phyloP scores from a whole-genome alignment of 208 protist genomes.

The Borovskyia barvae region DNA sequence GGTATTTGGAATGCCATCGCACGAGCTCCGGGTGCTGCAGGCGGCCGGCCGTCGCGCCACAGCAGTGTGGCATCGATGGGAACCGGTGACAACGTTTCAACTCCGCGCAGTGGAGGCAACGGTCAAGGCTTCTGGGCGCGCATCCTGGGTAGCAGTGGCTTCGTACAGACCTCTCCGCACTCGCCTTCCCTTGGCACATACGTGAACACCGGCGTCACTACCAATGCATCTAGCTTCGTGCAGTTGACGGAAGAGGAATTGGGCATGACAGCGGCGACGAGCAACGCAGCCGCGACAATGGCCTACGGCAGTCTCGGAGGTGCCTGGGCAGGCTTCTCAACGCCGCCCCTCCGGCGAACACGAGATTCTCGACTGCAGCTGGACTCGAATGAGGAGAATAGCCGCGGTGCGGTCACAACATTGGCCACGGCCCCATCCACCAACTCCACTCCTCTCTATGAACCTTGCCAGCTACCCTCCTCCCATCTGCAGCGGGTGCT shows the following conservation, averaged over 20 bases:
- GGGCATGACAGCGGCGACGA: slow-evolving; percentile 6
- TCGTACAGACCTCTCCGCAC: slow-evolving; percentile 6
- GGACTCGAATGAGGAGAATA: slow-evolving; percentile 7
- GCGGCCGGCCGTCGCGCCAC: background rate
- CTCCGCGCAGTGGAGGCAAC: slow-evolving; percentile 12
- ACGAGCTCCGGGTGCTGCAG: background rate
- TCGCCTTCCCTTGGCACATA: background rate
- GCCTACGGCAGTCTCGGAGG: too few species aligned
- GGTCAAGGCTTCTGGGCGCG: slow-evolving; percentile 18
- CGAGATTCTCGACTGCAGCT: background rate
- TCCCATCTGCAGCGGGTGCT: too few species aligned
- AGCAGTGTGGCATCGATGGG: slow-evolving; percentile 3
- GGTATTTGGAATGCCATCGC: slow-evolving; percentile 22
- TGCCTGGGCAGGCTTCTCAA: slow-evolving; percentile 1
- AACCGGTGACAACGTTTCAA: slow-evolving; percentile 11
- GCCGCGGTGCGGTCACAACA: slow-evolving; percentile 1
- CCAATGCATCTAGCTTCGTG: slow-evolving; percentile 20
- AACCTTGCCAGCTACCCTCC: too few species aligned
- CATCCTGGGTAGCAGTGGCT: slow-evolving; percentile 5
- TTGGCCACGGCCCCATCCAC: too few species aligned
- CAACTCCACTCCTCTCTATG: too few species aligned
- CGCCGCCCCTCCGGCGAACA: background rate
- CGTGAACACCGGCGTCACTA: slow-evolving; percentile 9
- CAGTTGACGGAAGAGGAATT: slow-evolving; percentile 24
- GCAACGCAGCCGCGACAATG: background rate